Evolutionary conservation across 441 rosid species (phyloP).

Genomic region (Jatropha podagrica): DNA sequence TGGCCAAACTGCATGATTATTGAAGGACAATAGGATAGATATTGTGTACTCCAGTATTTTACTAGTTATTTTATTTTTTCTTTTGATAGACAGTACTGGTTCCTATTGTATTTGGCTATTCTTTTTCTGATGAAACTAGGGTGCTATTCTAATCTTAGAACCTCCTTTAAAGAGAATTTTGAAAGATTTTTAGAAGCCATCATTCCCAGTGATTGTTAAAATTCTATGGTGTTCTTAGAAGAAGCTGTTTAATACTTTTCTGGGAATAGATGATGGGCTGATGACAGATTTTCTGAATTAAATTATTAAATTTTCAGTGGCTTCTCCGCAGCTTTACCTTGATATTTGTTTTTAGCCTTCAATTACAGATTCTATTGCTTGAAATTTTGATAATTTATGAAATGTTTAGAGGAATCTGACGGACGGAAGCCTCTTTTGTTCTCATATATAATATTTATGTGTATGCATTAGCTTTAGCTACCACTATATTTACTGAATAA

Average conservation of each 20-base stretch:
- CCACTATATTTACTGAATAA: slow-evolving; percentile 11
- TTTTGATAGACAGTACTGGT: background rate
- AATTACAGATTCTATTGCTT: background rate
- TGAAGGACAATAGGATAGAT: background rate
- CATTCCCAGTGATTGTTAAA: background rate
- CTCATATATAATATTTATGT: background rate
- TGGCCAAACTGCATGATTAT: background rate
- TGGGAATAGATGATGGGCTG: background rate
- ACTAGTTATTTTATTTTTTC: background rate
- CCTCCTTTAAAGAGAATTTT: background rate
- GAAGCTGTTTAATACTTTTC: slow-evolving; percentile 2
- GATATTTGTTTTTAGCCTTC: background rate
- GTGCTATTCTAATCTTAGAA: background rate
- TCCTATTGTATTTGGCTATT: background rate
- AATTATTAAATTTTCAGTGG: slow-evolving; percentile 1
- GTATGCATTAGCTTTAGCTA: background rate
- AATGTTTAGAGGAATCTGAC: background rate
- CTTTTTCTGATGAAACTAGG: background rate
- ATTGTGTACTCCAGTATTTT: background rate
- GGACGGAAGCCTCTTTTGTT: background rate
- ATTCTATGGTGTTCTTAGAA: background rate
- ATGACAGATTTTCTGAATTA: background rate
- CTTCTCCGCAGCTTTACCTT: no score
- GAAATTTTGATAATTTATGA: slow-evolving; percentile 1
- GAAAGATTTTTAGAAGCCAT: background rate